Evolutionary conservation across 75 land plant genomes (phyloP), one percentile per base, ranked within the genome.

Genomic region (Pinus taeda): DNA sequence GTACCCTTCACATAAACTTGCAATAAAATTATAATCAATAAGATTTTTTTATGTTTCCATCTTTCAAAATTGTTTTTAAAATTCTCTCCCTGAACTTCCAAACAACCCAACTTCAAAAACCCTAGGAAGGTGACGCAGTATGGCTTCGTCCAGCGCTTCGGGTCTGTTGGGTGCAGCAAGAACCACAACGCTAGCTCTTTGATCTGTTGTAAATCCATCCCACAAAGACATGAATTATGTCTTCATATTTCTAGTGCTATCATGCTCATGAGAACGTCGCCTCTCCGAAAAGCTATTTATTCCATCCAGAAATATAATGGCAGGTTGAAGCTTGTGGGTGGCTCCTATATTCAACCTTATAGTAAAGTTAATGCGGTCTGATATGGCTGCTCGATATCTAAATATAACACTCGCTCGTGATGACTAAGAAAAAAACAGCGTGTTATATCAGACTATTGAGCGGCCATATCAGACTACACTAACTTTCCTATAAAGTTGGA

Each of bases 151-250:
- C 20, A 97, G 91, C 78, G 95, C 99, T 83, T 91, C 84, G 22
- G 98, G 98, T 57, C 99, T 94, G 70, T 97, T 97, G 49, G 98
- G 95, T n/a, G 99, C 95, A 80, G 98, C 99, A 70, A 97, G 87
- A 69, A 97, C 99, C 93, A 97, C 91, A 55, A 97, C 99, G 26
- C 98, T 85, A 9, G 99, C 92, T 77, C 89, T 87, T 49, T 88
- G 61, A 60, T 60, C 21, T n/a, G 61, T 60, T 60, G 61, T 0
- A n/a, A 60, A 60, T 18, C 61, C 61, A 60, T 60, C 61, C 21
- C 61, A 60, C 21, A 60, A 17, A 3, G 61, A 4, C 61, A 60
- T 60, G 61, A 60, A n/a, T n/a, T 60, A n/a, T 60, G 61, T 60
- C 2, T 60, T 60, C 12, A 60, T 60, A 60, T 60, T 0, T 18